phyloP scores from a whole-genome alignment of 2,329 filamentous ascomycete genomes.

The Verticillium albo-atrum region DNA sequence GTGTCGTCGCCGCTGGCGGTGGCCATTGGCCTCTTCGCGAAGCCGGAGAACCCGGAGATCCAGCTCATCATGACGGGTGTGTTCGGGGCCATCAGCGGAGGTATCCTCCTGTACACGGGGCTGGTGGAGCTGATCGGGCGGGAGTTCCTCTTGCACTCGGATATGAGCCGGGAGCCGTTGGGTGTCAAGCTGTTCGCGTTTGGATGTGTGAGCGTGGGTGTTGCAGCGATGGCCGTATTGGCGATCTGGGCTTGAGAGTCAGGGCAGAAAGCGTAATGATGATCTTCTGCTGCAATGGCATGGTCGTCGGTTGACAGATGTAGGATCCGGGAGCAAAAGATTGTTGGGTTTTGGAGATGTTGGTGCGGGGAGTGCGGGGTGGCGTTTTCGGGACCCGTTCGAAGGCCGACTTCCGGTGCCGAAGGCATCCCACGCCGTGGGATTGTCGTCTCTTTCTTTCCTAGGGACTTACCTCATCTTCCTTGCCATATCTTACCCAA shows the following conservation, averaged over 20 bases:
- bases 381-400: background rate
- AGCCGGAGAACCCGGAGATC: conserved; percentile 33
- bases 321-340: background rate
- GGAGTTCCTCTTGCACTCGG: conserved; percentile 90
- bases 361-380: background rate
- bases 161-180: conserved; percentile 72
- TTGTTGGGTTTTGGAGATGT: background rate
- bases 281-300: too few species aligned
- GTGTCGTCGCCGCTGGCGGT: conserved; percentile 81
- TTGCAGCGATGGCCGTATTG: conserved; percentile 72
- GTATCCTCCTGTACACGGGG: conserved; percentile 88
- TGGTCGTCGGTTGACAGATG: background rate
- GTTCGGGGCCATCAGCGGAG: conserved; percentile 82
- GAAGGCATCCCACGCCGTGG: too few species aligned
- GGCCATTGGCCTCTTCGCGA: conserved; percentile 74
- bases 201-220: conserved; percentile 67
- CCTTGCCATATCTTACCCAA: too few species aligned
- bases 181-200: conserved; percentile 66
- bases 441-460: too few species aligned
- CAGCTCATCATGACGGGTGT: conserved; percentile 75
- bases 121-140: conserved; percentile 90
- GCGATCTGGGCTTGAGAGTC: conserved; percentile 70
- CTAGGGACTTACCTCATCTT: too few species aligned
- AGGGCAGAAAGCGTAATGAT: too few species aligned
- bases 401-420: background rate